These are phyloP conservation scores for Cytospora piceae DNA, from an alignment of 2,329 filamentous ascomycete species.

Conservation along the genomic window DNA sequence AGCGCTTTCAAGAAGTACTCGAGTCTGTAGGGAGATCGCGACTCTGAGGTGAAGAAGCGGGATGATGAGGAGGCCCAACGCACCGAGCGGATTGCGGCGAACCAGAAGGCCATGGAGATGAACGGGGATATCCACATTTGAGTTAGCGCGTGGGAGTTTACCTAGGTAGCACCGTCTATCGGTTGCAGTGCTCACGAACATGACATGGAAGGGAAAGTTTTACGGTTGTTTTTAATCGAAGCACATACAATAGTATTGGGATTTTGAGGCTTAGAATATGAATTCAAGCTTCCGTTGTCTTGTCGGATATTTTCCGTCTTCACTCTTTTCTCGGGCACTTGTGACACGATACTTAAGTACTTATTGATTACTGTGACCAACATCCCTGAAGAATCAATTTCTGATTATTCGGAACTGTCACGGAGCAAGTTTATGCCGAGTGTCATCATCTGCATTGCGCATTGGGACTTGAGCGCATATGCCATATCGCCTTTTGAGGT, in stretches of 20 bases:
- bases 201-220: background rate
- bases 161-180: background rate
- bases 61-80: background rate
- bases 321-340: background rate
- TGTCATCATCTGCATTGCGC: too few species aligned
- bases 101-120: background rate
- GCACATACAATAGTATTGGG: background rate
- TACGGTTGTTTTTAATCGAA: background rate
- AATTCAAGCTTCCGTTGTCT: background rate
- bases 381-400: background rate
- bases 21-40: constrained; percentile 44
- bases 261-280: background rate
- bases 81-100: background rate
- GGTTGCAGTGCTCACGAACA: background rate
- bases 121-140: background rate
- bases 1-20: constrained; percentile 84
- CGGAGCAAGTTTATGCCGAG: too few species aligned
- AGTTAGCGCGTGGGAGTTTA: background rate
- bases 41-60: background rate
- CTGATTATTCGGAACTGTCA: background rate
- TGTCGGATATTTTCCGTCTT: background rate
- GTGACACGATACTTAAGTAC: background rate
- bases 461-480: too few species aligned
- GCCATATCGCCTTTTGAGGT: background rate
- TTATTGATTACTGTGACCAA: background rate